Evolutionary conservation across 495 filamentous ascomycete genomes (phyloP), one percentile per base, ranked within the genome.

Genomic region (Neurospora tetrasperma): DNA sequence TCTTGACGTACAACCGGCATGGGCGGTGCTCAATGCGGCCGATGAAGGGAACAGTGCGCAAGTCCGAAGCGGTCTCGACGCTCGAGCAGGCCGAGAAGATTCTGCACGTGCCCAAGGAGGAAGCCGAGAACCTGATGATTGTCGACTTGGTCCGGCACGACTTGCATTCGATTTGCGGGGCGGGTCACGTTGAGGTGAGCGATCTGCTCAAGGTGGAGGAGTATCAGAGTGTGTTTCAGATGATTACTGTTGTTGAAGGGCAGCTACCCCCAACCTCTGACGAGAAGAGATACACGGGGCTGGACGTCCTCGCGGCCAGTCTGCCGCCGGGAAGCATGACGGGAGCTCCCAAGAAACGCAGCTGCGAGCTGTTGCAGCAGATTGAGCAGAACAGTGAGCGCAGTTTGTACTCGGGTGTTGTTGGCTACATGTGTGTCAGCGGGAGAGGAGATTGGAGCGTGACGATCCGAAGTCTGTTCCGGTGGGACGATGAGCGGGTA

Each of bases 111-210:
- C 89, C 90, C 14, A 99, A 99, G 78, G 96, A 98, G 78, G 90
- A 90, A 76, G 94, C 96, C 14, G 96, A 99, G 82, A 98, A 98
- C 77, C 88, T 99, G 8, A 99, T 99, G 96, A 98, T 99, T 73
- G 94, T 97, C 1, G 96, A 98, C 82, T 85, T 99, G 7, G 94
- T 97, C 40, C 87, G 95, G 0, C 95, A 98, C 78, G 96, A 99
- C 80, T 84, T 99, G 27, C 92, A 95, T 79, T 88, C 89, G 43
- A 89, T 97, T 42, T 91, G 90, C 71, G 91, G 91, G 6, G 85
- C 90, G 5, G 91, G 90, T 0, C 86, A 89, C 70, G 92, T 97
- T 1, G 79, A 82, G 5, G 88, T 90, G 10, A 78, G 81, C 0
- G 88, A 93, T 70, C 85, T 98, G 11, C 90, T 97, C 78, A 84